Percentiles rank a stretch among this genome's conserved stretches.
These are phyloP conservation scores for Aspergillus puulaauensis DNA, from an alignment of 2,329 filamentous ascomycete species.

Conservation along the genomic window DNA sequence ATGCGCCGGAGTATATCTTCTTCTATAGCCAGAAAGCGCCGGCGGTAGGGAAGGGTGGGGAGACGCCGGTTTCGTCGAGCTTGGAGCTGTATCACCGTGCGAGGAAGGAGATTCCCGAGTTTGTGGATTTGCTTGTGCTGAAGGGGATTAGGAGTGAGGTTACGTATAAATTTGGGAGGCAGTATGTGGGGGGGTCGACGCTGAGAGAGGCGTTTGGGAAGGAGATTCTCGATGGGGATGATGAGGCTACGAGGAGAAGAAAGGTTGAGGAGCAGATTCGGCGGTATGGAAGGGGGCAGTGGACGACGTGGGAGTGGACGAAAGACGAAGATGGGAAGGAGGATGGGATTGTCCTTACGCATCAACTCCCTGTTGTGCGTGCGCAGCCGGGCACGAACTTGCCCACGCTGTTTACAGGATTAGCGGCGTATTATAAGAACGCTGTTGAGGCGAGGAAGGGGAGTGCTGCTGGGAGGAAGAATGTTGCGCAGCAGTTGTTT, in stretches of 20 bases:
- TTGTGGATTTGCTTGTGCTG: conserved; percentile 42
- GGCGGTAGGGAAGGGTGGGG: conserved; percentile 27
- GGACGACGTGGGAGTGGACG: conserved; percentile 52
- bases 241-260: conserved; percentile 38
- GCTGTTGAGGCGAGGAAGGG: conserved; percentile 23
- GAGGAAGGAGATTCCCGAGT: conserved; percentile 49
- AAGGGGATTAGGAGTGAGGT: conserved; percentile 48
- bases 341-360: conserved; percentile 40
- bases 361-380: conserved; percentile 48
- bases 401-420: conserved; percentile 48
- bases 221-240: conserved; percentile 45
- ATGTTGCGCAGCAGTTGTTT: conserved; percentile 42
- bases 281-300: conserved; percentile 46
- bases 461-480: conserved; percentile 19
- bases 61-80: conserved; percentile 51
- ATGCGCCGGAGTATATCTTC: conserved; percentile 54
- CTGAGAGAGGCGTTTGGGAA: conserved; percentile 50
- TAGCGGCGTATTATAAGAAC: conserved; percentile 49
- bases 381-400: conserved; percentile 48
- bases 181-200: conserved; percentile 50
- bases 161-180: conserved; percentile 45
- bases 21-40: conserved; percentile 48
- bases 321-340: conserved; percentile 31
- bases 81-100: conserved; percentile 49
- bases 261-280: conserved; percentile 53